A percentile compares a stretch with the other conserved stretches of the same genome.
These are phyloP conservation scores for Aspergillus kassunensis DNA, from an alignment of 495 filamentous ascomycete genomes.

Conservation along the genomic window DNA sequence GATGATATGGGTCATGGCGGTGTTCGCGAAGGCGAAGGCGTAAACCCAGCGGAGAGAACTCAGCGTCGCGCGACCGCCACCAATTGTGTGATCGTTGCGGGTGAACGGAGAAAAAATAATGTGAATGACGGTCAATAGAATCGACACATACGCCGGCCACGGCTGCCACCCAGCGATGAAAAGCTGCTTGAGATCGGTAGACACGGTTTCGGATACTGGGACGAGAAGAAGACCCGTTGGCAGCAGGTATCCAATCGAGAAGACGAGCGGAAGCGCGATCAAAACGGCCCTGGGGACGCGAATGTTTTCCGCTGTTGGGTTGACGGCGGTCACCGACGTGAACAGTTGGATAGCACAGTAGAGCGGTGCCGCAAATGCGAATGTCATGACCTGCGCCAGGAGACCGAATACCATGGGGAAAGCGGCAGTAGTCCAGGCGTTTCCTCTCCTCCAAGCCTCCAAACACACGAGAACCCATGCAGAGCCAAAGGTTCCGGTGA, in stretches of 20 bases:
- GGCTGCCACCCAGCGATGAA: conserved; percentile 58
- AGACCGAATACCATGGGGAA: conserved; percentile 51
- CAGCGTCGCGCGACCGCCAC: conserved; percentile 28
- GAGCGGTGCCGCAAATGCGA: conserved; percentile 51
- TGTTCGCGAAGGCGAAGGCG: conserved; percentile 46
- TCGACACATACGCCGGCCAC: conserved; percentile 50
- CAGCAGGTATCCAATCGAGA: conserved; percentile 47
- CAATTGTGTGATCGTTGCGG: conserved; percentile 20
- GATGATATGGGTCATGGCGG: conserved; percentile 45
- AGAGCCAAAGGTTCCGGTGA: conserved; percentile 52
- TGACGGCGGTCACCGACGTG: conserved; percentile 47
- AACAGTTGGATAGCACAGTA: conserved; percentile 50
- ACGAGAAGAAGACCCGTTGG: conserved; percentile 51
- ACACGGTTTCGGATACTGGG: conserved; percentile 43
- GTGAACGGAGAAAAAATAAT: conserved; percentile 34
- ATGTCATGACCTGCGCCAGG: conserved; percentile 49
- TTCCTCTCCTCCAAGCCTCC: conserved; percentile 54
- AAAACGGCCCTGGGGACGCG: conserved; percentile 45
- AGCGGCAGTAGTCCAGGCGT: conserved; percentile 46
- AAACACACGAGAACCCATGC: conserved; percentile 53
- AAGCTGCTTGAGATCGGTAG: conserved; percentile 49
- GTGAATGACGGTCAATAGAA: conserved; percentile 30
- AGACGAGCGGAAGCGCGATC: conserved; percentile 41
- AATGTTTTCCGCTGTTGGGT: conserved; percentile 44
- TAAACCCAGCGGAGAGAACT: conserved; percentile 52